Percentiles rank a stretch among this genome's conserved stretches.
Evolutionary conservation across 202 grass and related monocot genomes (phyloP).

Genomic region (Musa balbisiana): DNA sequence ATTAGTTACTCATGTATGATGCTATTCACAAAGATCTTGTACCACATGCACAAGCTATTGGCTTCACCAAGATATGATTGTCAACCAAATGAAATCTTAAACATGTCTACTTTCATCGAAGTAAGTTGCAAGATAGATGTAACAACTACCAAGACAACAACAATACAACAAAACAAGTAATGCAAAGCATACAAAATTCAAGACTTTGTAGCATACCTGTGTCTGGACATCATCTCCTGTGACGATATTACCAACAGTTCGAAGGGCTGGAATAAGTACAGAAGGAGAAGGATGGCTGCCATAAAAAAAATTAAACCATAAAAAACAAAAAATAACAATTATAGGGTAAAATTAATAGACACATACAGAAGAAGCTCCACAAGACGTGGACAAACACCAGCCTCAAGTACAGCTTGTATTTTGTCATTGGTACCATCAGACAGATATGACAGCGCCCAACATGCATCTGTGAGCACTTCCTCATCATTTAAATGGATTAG

Average conservation of each 20-base stretch:
- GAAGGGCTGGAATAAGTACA: constrained; percentile 91
- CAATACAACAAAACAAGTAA: too few relatives aligned
- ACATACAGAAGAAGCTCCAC: constrained; percentile 88
- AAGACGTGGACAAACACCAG: constrained; percentile 80
- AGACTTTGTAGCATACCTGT: constrained; percentile 38
- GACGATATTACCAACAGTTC: constrained; percentile 91
- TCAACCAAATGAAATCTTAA: background rate
- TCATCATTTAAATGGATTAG: constrained; percentile 83
- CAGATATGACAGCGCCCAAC: constrained; percentile 90
- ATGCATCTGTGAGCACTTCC: constrained; percentile 96
- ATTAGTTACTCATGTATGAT: background rate
- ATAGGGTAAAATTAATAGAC: background rate
- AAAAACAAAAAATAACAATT: background rate
- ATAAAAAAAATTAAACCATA: background rate
- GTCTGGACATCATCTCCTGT: constrained; percentile 96
- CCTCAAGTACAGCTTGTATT: constrained; percentile 89
- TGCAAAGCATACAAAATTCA: background rate
- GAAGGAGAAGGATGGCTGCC: constrained; percentile 81
- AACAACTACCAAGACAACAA: background rate
- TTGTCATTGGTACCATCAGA: constrained; percentile 98
- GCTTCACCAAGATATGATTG: background rate
- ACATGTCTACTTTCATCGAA: background rate
- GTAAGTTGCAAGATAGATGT: background rate
- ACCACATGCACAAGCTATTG: background rate
- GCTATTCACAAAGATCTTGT: background rate